These are phyloP conservation scores for Solanum chilense DNA, from an alignment of 257 asterid genomes.

Conservation along the genomic window DNA sequence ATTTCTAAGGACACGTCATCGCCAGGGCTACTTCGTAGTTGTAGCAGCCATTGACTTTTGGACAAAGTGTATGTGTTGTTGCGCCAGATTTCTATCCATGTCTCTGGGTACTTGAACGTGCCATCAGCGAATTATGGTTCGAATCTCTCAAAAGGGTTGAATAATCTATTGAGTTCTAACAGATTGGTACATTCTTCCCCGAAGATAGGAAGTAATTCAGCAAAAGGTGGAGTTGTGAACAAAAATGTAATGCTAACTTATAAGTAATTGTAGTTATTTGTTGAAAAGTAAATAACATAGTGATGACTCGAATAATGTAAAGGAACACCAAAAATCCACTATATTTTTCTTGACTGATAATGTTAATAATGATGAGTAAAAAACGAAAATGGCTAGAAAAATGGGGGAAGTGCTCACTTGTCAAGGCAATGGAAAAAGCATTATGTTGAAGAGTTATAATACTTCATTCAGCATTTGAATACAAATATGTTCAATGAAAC, in stretches of 20 bases:
- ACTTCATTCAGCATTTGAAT: too few species aligned
- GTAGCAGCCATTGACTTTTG: slow-evolving; percentile 34
- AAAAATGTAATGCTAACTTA: slow-evolving; percentile 17
- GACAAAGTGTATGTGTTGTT: slow-evolving; percentile 19
- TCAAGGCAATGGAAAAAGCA: not conserved
- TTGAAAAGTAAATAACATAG: slow-evolving; percentile 43
- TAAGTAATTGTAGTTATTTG: slow-evolving; percentile 3
- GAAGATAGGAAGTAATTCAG: slow-evolving; percentile 12
- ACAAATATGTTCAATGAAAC: too few species aligned
- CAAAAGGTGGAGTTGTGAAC: slow-evolving; percentile 32
- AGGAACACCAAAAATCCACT: slow-evolving; percentile 29
- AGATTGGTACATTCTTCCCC: slow-evolving; percentile 36
- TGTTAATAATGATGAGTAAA: slow-evolving; percentile 40
- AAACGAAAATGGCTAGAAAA: slow-evolving; percentile 50
- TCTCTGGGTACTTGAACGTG: slow-evolving; percentile 34
- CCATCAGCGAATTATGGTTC: slow-evolving; percentile 38
- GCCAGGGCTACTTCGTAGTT: slow-evolving; percentile 21
- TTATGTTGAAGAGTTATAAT: too few species aligned
- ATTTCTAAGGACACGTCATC: not conserved
- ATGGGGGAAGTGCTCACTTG: slow-evolving; percentile 72
- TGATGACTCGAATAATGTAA: slow-evolving; percentile 16
- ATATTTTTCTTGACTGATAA: slow-evolving; percentile 3
- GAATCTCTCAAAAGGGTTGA: not conserved
- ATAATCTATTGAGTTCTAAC: slow-evolving; percentile 12
- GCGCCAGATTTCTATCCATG: slow-evolving; percentile 36